phyloP scores from a whole-genome alignment of 192 early-diverging fungal genomes.

The Coemansia furcata region DNA sequence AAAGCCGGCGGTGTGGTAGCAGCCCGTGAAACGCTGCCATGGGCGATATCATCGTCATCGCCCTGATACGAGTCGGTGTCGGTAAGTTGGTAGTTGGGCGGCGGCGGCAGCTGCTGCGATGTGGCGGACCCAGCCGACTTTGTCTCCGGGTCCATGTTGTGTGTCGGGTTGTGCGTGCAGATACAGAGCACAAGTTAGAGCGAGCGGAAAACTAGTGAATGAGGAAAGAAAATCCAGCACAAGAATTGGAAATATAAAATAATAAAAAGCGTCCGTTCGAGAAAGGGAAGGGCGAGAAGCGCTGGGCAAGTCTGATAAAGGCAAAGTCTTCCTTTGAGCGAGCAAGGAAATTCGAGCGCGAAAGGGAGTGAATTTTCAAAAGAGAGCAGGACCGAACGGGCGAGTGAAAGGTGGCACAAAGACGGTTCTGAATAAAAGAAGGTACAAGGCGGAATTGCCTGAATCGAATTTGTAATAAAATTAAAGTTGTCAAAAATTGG shows the following conservation, averaged over 20 bases:
- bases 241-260: background rate
- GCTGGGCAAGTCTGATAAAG: background rate
- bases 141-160: constrained; percentile 7
- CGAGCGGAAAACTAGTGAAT: background rate
- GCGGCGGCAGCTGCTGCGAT: background rate
- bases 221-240: background rate
- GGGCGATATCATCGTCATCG: background rate
- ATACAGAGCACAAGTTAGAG: background rate
- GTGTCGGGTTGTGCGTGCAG: background rate
- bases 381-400: background rate
- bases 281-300: background rate
- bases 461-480: background rate
- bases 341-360: background rate
- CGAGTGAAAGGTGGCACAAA: background rate
- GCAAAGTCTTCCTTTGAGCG: background rate
- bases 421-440: background rate
- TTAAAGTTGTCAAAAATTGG: background rate
- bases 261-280: background rate
- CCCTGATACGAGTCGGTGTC: background rate
- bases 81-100: background rate
- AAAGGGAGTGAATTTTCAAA: constrained; percentile 1
- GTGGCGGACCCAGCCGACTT: background rate
- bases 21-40: background rate
- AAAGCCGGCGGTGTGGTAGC: background rate
- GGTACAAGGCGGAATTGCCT: background rate